Percentiles rank a stretch among this genome's conserved stretches.
Conservation (phyloP, 345 rosid genomes). For the Dipteronia sinensis region DNA sequence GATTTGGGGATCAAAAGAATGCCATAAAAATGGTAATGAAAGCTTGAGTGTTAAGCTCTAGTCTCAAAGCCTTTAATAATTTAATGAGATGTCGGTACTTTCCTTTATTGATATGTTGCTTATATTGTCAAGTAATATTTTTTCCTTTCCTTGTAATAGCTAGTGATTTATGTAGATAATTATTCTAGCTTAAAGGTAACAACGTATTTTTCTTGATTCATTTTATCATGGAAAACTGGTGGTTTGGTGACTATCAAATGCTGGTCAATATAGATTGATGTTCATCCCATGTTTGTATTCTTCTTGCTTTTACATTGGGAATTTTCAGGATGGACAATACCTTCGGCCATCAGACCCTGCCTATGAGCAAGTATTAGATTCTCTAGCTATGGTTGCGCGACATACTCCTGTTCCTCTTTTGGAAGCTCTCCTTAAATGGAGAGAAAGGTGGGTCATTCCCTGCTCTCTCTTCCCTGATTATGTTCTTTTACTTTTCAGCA, state of each 20-base stretch:
- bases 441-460: constrained; percentile 61
- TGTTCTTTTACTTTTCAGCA: neutral
- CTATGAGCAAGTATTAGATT: constrained; percentile 95
- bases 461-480: neutral
- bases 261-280: constrained; percentile 17
- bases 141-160: neutral
- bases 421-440: constrained; percentile 96
- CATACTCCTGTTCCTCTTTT: constrained; percentile 97
- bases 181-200: neutral
- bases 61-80: neutral
- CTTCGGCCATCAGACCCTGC: constrained; percentile 98
- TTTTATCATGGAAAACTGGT: neutral
- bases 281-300: constrained; percentile 4
- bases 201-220: neutral
- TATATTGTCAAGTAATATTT: neutral
- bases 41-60: neutral
- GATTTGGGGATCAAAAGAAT: constrained; percentile 3
- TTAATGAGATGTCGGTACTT: neutral
- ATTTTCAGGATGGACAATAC: constrained; percentile 90
- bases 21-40: neutral
- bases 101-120: constrained; percentile 1
- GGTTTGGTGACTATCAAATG: constrained; percentile 3
- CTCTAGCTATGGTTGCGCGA: constrained; percentile 95
- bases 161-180: neutral
- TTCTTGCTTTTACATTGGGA: constrained; percentile 4